phyloP scores from a whole-genome alignment of 2,329 filamentous ascomycete species.

The Verticillium nubilum region DNA sequence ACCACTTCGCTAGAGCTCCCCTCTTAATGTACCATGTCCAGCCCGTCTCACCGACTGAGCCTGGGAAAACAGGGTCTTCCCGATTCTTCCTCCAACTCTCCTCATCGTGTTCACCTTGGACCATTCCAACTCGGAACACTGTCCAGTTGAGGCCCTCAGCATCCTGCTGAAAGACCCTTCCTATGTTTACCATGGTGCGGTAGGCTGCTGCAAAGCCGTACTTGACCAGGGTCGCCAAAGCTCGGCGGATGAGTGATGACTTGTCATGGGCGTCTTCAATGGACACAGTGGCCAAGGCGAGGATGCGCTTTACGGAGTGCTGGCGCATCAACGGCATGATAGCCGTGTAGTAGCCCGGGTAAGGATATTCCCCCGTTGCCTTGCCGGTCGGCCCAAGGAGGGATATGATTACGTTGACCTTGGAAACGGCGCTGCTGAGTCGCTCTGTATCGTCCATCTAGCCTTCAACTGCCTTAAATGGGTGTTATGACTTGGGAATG shows the following conservation, averaged over 20 bases:
- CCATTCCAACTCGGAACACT: slow-evolving; percentile 17
- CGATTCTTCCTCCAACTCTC: slow-evolving; percentile 21
- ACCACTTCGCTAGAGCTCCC: slow-evolving; percentile 19
- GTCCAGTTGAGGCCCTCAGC: slow-evolving; percentile 21
- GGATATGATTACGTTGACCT: slow-evolving; percentile 13
- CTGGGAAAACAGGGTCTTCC: slow-evolving; percentile 14
- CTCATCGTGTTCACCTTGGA: slow-evolving; percentile 19
- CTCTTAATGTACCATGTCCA: slow-evolving; percentile 13
- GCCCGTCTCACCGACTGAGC: slow-evolving; percentile 13
- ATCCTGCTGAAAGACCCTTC: slow-evolving; percentile 14
- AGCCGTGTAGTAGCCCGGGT: slow-evolving; percentile 11
- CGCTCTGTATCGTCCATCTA: slow-evolving; percentile 13
- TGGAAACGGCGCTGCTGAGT: slow-evolving; percentile 12
- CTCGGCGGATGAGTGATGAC: slow-evolving; percentile 10
- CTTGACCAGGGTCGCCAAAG: slow-evolving; percentile 9
- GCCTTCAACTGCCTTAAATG: slow-evolving; percentile 21
- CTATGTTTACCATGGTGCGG: slow-evolving; percentile 13
- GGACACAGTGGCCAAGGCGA: slow-evolving; percentile 27
- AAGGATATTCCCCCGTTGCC: slow-evolving; percentile 7
- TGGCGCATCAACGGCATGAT: slow-evolving; percentile 20
- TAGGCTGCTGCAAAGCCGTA: slow-evolving; percentile 11
- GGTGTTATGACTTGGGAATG: background rate
- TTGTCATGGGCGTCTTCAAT: slow-evolving; percentile 17
- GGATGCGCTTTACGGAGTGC: slow-evolving; percentile 23
- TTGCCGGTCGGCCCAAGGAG: slow-evolving; percentile 15